Evolutionary conservation across 169 alveolate species (phyloP).

Genomic region (Babesia ovata): DNA sequence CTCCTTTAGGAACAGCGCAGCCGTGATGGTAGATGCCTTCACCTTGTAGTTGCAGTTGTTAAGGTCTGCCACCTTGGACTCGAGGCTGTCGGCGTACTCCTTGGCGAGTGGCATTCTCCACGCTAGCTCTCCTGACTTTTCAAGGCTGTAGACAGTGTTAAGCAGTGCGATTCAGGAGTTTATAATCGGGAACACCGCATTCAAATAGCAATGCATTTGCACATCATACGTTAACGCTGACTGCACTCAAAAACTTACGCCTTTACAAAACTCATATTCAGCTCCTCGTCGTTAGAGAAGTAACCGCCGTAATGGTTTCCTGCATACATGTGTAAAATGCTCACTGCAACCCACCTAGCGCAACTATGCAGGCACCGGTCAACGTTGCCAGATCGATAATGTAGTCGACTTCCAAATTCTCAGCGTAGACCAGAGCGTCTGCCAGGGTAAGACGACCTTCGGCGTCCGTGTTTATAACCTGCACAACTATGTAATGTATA

Average conservation of each 20-base stretch:
- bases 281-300: conserved; percentile 49
- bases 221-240: background rate
- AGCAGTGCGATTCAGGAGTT: background rate
- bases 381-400: conserved; percentile 93
- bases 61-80: conserved; percentile 88
- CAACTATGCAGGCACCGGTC: conserved; percentile 91
- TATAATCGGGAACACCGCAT: background rate
- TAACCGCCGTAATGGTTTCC: conserved; percentile 57
- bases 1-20: conserved; percentile 91
- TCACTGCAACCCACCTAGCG: conserved; percentile 79
- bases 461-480: conserved; percentile 95
- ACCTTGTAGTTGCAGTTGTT: conserved; percentile 76
- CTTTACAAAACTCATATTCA: conserved; percentile 32
- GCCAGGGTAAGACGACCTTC: conserved; percentile 96
- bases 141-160: conserved; percentile 27
- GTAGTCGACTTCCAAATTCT: conserved; percentile 81
- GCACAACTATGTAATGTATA: background rate
- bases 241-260: conserved; percentile 26
- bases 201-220: background rate
- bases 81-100: conserved; percentile 79
- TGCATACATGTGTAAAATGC: conserved; percentile 14
- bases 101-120: conserved; percentile 90
- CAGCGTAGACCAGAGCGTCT: conserved; percentile 94
- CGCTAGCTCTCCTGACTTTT: conserved; percentile 79
- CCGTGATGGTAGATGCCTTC: conserved; percentile 85